These are phyloP conservation scores for Fusarium subtropicale DNA, from an alignment of 2,329 filamentous ascomycete genomes.

Conservation along the genomic window DNA sequence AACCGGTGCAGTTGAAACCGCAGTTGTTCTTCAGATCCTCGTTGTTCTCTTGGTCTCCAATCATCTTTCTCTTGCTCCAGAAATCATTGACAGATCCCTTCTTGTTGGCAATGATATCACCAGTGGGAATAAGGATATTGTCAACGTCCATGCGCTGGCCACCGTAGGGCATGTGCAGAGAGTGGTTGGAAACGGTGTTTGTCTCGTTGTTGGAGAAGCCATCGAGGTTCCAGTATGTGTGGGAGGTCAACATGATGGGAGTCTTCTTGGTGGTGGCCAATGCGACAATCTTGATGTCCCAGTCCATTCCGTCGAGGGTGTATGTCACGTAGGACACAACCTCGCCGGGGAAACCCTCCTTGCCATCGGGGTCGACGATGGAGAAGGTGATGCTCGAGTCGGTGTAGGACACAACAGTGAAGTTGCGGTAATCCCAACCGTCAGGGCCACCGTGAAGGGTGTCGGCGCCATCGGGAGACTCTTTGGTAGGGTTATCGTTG, in stretches of 20 bases:
- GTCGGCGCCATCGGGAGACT: constrained; percentile 65
- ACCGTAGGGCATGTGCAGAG: constrained; percentile 77
- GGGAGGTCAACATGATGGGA: constrained; percentile 81
- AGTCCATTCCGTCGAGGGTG: constrained; percentile 72
- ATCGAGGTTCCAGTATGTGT: constrained; percentile 87
- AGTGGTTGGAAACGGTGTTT: constrained; percentile 74
- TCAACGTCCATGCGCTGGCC: constrained; percentile 76
- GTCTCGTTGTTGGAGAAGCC: constrained; percentile 81
- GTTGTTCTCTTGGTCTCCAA: constrained; percentile 76
- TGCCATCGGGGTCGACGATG: constrained; percentile 77
- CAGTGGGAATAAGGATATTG: constrained; percentile 79
- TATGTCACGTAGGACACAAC: constrained; percentile 81
- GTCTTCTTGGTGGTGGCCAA: constrained; percentile 78
- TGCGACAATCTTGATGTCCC: constrained; percentile 80
- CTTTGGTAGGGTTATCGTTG: constrained; percentile 71
- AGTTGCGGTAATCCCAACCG: constrained; percentile 84
- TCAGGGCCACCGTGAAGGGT: constrained; percentile 77
- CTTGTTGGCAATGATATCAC: constrained; percentile 77
- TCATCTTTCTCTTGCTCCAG: constrained; percentile 83
- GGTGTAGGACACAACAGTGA: constrained; percentile 77
- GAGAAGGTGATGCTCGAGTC: constrained; percentile 78
- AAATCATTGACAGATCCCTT: constrained; percentile 80
- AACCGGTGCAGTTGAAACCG: constrained; percentile 84
- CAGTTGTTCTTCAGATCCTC: constrained; percentile 78
- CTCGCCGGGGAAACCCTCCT: constrained; percentile 82